Conservation (phyloP, 2,329 filamentous ascomycete genomes). For the Xylariales sp. region DNA sequence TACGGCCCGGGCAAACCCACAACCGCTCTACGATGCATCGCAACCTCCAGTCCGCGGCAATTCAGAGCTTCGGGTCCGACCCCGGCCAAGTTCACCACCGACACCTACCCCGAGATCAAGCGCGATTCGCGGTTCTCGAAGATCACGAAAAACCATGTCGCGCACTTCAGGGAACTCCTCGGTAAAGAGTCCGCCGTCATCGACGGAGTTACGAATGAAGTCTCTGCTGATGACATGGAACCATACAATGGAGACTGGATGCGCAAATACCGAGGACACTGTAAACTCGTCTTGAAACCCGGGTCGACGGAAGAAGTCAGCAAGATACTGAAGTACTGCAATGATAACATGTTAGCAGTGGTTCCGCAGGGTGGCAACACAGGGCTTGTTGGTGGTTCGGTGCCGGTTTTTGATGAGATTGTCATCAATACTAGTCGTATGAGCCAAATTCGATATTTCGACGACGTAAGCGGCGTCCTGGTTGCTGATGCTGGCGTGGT, state of each 20-base stretch:
- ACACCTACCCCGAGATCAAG: constrained; percentile 79
- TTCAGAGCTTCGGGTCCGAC: constrained; percentile 21
- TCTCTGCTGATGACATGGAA: constrained; percentile 71
- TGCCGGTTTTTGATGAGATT: constrained; percentile 98
- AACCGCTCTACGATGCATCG: constrained; percentile 18
- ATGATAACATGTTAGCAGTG: constrained; percentile 84
- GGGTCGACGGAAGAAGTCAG: constrained; percentile 82
- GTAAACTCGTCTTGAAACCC: constrained; percentile 82
- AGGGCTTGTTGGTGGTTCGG: constrained; percentile 88
- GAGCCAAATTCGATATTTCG: constrained; percentile 88
- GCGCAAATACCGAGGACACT: constrained; percentile 94
- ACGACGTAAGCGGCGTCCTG: constrained; percentile 85
- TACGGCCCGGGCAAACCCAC: not conserved
- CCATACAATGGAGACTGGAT: constrained; percentile 98
- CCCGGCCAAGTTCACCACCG: constrained; percentile 72
- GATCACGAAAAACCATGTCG: constrained; percentile 74
- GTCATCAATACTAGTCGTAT: constrained; percentile 86
- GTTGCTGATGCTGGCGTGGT: constrained; percentile 90
- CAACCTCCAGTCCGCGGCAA: constrained; percentile 21
- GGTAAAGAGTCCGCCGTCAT: constrained; percentile 75
- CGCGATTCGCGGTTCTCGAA: constrained; percentile 70
- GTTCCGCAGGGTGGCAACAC: constrained; percentile 98
- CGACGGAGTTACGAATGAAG: constrained; percentile 73
- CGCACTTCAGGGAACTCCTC: constrained; percentile 76
- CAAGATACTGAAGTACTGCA: constrained; percentile 90